Base-by-base conservation (phyloP, 768 basidiomycete genomes). In the Pleurotus tuoliensis region DNA sequence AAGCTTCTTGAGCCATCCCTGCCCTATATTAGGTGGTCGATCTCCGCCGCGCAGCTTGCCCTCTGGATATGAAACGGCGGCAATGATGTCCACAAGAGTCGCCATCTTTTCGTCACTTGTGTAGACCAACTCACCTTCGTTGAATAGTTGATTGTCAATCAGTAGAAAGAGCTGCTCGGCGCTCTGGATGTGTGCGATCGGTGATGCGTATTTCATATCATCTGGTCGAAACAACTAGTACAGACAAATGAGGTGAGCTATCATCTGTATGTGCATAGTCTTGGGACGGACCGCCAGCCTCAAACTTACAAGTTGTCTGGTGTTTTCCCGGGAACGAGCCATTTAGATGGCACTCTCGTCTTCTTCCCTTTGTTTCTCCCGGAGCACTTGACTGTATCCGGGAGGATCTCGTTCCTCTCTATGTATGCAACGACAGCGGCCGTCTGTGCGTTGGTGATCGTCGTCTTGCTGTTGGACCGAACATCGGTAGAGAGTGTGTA, bases 391-490 rank as follows among this genome's bases (percentile, higher is more conserved):
- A 53, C 38, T 12, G 51, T 53, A 22, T 53, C 51, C 12, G 51
- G 51, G n/a, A 53, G 22, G 34, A 53, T 53, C 18, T 53, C 51
- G 22, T 53, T 53, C 5, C 51, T 34, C 41, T 53, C 51, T 18
- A 53, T 13, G 11, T 16, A 22, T 3, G 51, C 51, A 11, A 53
- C 51, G 16, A 53, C 37, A 12, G 37, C 37, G 8, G 22, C 18
- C 5, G 51, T 53, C 37, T 41, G 51, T n/a, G 51, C 51, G 43
- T 41, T 30, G 39, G 41, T 1, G 38, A 53, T 39, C 18, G 18
- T 20, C 11, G 51, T 53, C 12, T 53, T 53, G 51, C 51, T 53
- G 41, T 53, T 39, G 15, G 51, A 18, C 38, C 24, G 39, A 39
- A 53, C 25, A 30, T 53, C 51, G 16, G 51, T 53, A 20, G 51